Base-by-base conservation (phyloP, 371 early-diverging fungal genomes). In the Actinomortierella wolfii region DNA sequence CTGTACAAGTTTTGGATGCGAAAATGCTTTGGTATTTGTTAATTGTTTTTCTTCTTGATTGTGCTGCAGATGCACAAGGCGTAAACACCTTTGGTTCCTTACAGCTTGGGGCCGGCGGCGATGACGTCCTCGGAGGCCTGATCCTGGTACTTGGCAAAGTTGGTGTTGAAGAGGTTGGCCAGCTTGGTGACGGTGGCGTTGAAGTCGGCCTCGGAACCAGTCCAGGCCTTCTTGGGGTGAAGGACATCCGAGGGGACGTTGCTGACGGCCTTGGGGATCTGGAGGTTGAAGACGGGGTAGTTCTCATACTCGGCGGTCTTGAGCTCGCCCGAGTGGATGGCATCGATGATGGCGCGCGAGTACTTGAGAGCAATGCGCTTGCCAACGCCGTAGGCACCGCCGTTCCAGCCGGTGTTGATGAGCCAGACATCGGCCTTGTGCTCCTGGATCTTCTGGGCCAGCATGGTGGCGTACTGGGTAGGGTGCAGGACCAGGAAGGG, bases 321-420 rank as follows among this genome's bases (percentile, higher is more conserved):
- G 54, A 96, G 87, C 79, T 92, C 93, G 58, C 97, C 96, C 59
- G 76, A 88, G 89, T 96, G 96, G 79, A 98, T 97, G 57, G 97
- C 93, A 76, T 98, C 97, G 67, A 98, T 88, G 79, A 98, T 96
- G 66, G 97, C 97, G 68, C 98, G 95, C 44, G 97, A 93, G 87
- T 96, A 94, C 86, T 94, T 96, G 75, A 98, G 91, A 51, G 96
- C 85, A 73, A 96, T 94, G 56, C 98, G 94, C 89, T 94, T 93
- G 68, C 96, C 96, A 43, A 81, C 79, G 62, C 94, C 94, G 78
- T 94, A 96, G 48, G 85, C 86, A 61, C 97, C 98, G 76, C 97
- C 96, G 81, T 86, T 93, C 97, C 98, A 98, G 62, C 98, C 98
- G 57, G 98, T 98, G 90, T 98, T 98, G 85, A 98, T 90, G 79